Evolutionary conservation across 352 stramenopile genomes (phyloP).

Genomic region (Nothophytophthora sp.): DNA sequence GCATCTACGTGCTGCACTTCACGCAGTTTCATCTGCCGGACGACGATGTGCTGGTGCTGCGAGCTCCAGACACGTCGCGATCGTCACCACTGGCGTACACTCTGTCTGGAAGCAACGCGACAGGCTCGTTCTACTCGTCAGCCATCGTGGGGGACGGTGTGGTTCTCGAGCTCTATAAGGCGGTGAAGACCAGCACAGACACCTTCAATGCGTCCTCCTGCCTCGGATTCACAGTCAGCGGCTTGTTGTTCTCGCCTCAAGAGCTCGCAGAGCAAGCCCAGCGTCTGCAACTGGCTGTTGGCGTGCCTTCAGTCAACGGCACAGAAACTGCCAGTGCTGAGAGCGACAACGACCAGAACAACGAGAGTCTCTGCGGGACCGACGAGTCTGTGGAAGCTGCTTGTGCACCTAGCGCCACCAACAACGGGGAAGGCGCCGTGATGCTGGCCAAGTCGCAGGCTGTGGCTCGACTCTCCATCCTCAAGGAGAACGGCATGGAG

Average conservation of each 20-base stretch:
- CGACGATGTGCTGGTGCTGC: slow-evolving; percentile 47
- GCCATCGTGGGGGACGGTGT: slow-evolving; percentile 46
- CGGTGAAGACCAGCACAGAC: not conserved
- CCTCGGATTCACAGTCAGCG: slow-evolving; percentile 51
- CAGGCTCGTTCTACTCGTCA: slow-evolving; percentile 52
- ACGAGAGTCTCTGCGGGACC: slow-evolving; percentile 66
- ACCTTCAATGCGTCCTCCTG: slow-evolving; percentile 24
- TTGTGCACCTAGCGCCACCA: slow-evolving; percentile 42
- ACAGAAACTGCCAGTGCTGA: slow-evolving; percentile 6
- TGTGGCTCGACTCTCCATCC: slow-evolving; percentile 67
- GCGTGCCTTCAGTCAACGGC: slow-evolving; percentile 19
- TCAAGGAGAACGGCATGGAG: slow-evolving; percentile 59
- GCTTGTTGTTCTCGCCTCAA: slow-evolving; percentile 44
- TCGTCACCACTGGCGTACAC: slow-evolving; percentile 12
- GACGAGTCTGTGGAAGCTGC: slow-evolving; percentile 74
- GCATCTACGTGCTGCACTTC: slow-evolving; percentile 68
- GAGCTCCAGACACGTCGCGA: slow-evolving; percentile 21
- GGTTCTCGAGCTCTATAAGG: slow-evolving; percentile 46
- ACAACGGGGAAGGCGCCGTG: slow-evolving; percentile 15
- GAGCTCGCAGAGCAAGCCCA: slow-evolving; percentile 26
- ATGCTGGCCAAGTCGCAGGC: slow-evolving; percentile 50
- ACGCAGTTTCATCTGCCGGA: slow-evolving; percentile 49
- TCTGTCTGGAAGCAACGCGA: slow-evolving; percentile 51
- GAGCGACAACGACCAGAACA: slow-evolving; percentile 17
- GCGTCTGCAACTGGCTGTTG: slow-evolving; percentile 17